Conservation (phyloP, 768 basidiomycete species). For the Coprinopsis cinerea region DNA sequence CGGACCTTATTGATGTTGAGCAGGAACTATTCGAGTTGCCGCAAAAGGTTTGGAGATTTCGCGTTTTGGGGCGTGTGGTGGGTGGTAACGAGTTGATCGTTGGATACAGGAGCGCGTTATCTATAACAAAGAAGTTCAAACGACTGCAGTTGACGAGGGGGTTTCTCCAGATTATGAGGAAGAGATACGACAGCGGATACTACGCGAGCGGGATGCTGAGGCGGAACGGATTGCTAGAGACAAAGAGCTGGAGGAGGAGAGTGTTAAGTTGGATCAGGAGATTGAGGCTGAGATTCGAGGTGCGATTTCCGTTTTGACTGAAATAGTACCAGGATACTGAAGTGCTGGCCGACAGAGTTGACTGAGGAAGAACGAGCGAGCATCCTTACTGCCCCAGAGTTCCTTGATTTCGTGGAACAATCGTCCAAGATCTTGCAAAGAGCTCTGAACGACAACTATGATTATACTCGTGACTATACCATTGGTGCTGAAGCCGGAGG, state of each 20-base stretch:
- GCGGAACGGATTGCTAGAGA: slow-evolving; percentile 53
- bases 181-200: slow-evolving; percentile 66
- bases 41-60: slow-evolving; percentile 59
- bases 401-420: slow-evolving; percentile 89
- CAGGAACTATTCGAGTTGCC: slow-evolving; percentile 89
- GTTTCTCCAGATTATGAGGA: slow-evolving; percentile 52
- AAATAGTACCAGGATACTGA: not conserved
- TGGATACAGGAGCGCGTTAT: slow-evolving; percentile 65
- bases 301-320: slow-evolving; percentile 17
- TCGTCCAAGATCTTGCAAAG: slow-evolving; percentile 94
- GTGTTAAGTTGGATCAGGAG: slow-evolving; percentile 76
- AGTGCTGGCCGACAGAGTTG: slow-evolving; percentile 47
- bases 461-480: slow-evolving; percentile 97
- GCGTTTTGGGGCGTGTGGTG: no score
- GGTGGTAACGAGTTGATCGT: no score
- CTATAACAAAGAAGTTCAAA: slow-evolving; percentile 85
- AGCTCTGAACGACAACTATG: slow-evolving; percentile 91
- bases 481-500: slow-evolving; percentile 77
- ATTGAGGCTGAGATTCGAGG: slow-evolving; percentile 85
- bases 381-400: slow-evolving; percentile 85
- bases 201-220: slow-evolving; percentile 58
- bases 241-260: slow-evolving; percentile 77
- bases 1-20: slow-evolving; percentile 85
- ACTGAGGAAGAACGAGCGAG: slow-evolving; percentile 79
- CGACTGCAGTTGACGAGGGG: slow-evolving; percentile 57